Evolutionary conservation across 768 basidiomycete genomes (phyloP), one percentile per base, ranked within the genome.

Genomic region (Podaxis sp.): DNA sequence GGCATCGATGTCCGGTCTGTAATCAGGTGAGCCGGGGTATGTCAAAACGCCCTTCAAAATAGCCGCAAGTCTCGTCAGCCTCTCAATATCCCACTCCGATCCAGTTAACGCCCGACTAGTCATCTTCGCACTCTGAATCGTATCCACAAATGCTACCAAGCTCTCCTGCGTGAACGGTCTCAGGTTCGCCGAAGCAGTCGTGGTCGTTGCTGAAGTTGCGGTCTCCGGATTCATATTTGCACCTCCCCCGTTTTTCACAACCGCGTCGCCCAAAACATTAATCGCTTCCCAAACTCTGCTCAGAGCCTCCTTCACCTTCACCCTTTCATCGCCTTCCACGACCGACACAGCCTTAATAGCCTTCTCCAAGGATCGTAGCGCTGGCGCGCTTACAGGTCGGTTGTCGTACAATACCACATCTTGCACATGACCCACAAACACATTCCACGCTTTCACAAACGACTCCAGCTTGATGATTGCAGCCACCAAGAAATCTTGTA

Each of bases 21-120:
- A 96, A 69, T 96, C 94, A 13, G 90, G 87, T 0, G 93, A 95
- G 61, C 80, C 79, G 2, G 87, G 78, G 70, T 97, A 97, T 0
- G 92, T 95, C 66, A 92, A 76, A 39, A 90, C 81, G 28, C 87
- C 87, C 80, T 94, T 93, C 61, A 96, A 74, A 52, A 97, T 89
- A 7, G 77, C 79, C 83, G 95, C 88, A 54, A 98, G 76, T 11
- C 86, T 80, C 2, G 79, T 80, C 51, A 95, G 74, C 30, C 87
- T 82, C 6, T 84, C 80, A 51, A 93, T 70, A 13, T 81, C 70
- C 92, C 91, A 94, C 67, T 91, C 89, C 13, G 69, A 74, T 13
- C 80, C 78, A 49, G 85, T 82, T 13, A 83, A 65, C 3, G 72
- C 67, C 54, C 79, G 76, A 62, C 82, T 83, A 24, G 84, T 77